Evolutionary conservation across 768 basidiomycete genomes (phyloP), one percentile per base, ranked within the genome.

Genomic region (Epithele typhae): DNA sequence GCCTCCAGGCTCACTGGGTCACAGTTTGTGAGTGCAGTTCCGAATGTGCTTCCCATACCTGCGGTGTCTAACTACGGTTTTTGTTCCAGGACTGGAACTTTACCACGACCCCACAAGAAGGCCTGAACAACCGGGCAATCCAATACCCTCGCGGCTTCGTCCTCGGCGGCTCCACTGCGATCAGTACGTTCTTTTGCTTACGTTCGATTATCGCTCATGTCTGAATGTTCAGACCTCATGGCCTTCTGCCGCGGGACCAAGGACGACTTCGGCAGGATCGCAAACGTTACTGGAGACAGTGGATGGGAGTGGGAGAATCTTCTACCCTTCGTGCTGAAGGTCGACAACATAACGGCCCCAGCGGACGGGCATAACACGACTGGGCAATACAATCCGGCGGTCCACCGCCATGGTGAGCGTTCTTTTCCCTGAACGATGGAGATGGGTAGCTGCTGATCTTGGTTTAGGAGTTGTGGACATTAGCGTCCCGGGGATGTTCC

Each of bases 81-180:
- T 21, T 8, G 15, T 30, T 17, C 15, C 25, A 30, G 40, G 40
- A 40, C 40, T 63, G 62, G 60, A 62, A 63, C 44, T 63, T 55
- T 49, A 64, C 56, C 14, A 61, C 56, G 3, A 43, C 51, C 6
- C 42, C 54, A 6, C 62, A 63, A 43, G 4, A 37, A 3, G 55
- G 48, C 5, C 43, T 61, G 18, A 35, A 49, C 25, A 38, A 47
- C 23, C 58, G 61, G 11, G 9, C 42, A 9, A 27, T 63, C 12
- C 10, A 30, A 3, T 64, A 58, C 35, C 46, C 59, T 4, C 47
- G 60, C 5, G 62, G 59, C 2, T 45, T 43, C 5, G 42, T 64
- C 4, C 52, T 62, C 7, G 61, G 62, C 4, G 62, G 62, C 2
- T 48, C 50, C 23, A 60, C 51, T 36, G 47, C 52, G 12, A 54